These are phyloP conservation scores for Bacidia gigantensis DNA, from an alignment of 495 filamentous ascomycete genomes.

Conservation along the genomic window DNA sequence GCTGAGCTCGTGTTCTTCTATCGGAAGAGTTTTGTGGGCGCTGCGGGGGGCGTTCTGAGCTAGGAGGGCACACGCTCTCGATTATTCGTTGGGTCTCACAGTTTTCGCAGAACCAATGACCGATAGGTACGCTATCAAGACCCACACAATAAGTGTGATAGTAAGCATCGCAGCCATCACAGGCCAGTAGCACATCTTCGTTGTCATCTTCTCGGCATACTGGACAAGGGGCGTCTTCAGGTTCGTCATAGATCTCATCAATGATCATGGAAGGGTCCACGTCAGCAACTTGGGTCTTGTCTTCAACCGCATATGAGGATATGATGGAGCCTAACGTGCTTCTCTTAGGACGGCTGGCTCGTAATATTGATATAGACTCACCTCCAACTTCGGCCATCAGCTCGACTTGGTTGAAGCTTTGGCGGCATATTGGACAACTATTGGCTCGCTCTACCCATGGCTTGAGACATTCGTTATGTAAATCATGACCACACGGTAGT, in stretches of 20 bases:
- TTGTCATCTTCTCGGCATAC: constrained; percentile 63
- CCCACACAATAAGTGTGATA: constrained; percentile 81
- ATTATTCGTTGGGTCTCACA: constrained; percentile 45
- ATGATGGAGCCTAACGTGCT: constrained; percentile 44
- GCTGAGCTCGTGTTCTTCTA: constrained; percentile 39
- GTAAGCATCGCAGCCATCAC: constrained; percentile 70
- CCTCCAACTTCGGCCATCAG: constrained; percentile 65
- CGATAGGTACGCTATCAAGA: constrained; percentile 56
- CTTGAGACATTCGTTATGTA: constrained; percentile 82
- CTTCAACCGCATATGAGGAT: constrained; percentile 76
- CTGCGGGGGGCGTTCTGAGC: constrained; percentile 16
- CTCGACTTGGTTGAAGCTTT: constrained; percentile 77
- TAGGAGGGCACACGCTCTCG: constrained; percentile 20
- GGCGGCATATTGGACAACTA: constrained; percentile 92
- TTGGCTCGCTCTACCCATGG: constrained; percentile 94
- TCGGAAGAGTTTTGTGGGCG: constrained; percentile 28
- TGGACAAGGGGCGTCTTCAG: constrained; percentile 55
- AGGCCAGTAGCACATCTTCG: constrained; percentile 69
- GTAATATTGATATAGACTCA: constrained; percentile 30
- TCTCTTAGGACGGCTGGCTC: constrained; percentile 18
- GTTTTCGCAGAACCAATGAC: constrained; percentile 72
- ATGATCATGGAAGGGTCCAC: constrained; percentile 70
- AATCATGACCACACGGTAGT: constrained; percentile 67
- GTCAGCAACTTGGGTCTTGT: constrained; percentile 80
- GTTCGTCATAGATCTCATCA: constrained; percentile 52